These are phyloP conservation scores for Podospora bellae-mahoneyi DNA, from an alignment of 495 filamentous ascomycete species.

Conservation along the genomic window DNA sequence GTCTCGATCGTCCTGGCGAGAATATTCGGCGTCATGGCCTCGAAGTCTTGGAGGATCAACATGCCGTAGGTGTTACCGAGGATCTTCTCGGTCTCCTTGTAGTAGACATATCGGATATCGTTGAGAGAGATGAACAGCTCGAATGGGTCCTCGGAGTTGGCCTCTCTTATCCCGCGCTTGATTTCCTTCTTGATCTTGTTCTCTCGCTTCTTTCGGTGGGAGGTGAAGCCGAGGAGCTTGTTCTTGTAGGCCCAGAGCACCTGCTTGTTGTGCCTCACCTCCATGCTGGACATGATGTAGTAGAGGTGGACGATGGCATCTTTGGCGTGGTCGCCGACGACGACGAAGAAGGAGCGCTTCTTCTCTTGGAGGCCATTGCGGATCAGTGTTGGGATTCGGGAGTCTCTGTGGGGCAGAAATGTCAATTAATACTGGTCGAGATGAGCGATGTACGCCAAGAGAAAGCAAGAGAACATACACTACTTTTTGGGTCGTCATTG, in stretches of 20 bases:
- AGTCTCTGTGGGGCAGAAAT: slow-evolving; percentile 56
- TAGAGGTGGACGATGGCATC: slow-evolving; percentile 96
- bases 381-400: slow-evolving; percentile 92
- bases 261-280: slow-evolving; percentile 93
- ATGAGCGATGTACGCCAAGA: not conserved
- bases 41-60: slow-evolving; percentile 97
- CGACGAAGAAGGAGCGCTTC: slow-evolving; percentile 95
- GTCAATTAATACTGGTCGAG: too few relatives aligned
- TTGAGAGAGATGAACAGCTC: slow-evolving; percentile 96
- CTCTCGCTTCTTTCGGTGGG: slow-evolving; percentile 93
- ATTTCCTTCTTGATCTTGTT: slow-evolving; percentile 97
- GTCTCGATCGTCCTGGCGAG: slow-evolving; percentile 95
- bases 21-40: slow-evolving; percentile 94
- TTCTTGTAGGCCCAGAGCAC: slow-evolving; percentile 99
- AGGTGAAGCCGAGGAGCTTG: slow-evolving; percentile 88
- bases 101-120: slow-evolving; percentile 98
- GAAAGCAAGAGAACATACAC: slow-evolving; percentile 44
- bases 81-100: slow-evolving; percentile 99
- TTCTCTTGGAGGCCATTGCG: slow-evolving; percentile 95
- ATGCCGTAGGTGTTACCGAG: slow-evolving; percentile 98
- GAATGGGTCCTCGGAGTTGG: slow-evolving; percentile 95
- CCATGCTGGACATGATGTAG: slow-evolving; percentile 84
- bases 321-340: slow-evolving; percentile 93
- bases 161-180: slow-evolving; percentile 89
- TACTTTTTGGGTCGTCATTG: slow-evolving; percentile 45